A percentile compares a stretch with the other conserved stretches of the same genome.
Evolutionary conservation across 2,329 filamentous ascomycete genomes (phyloP).

Genomic region (Talaromyces sp.): DNA sequence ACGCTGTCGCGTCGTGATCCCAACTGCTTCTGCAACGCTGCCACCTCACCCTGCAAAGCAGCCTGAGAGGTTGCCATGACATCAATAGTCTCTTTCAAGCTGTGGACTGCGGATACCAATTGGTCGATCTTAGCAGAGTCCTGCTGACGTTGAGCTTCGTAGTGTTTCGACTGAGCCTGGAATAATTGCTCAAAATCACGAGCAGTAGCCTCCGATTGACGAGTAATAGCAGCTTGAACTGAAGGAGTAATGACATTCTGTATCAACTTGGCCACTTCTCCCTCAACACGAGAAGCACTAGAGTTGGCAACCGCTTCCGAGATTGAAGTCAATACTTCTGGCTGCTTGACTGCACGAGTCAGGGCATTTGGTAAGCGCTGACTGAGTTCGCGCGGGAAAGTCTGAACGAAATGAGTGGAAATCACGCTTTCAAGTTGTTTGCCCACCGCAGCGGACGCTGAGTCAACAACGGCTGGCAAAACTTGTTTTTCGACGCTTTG

Average conservation of each 20-base stretch:
- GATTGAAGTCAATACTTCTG: constrained; percentile 68
- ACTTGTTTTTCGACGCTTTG: constrained; percentile 72
- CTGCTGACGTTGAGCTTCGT: constrained; percentile 50
- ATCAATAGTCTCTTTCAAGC: constrained; percentile 52
- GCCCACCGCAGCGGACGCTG: constrained; percentile 65
- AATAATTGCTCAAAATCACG: constrained; percentile 64
- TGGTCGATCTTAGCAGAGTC: constrained; percentile 60
- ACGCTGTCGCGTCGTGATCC: constrained; percentile 6
- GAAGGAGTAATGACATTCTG: constrained; percentile 63
- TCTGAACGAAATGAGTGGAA: constrained; percentile 61
- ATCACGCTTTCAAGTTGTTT: constrained; percentile 69
- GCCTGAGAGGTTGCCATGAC: constrained; percentile 43
- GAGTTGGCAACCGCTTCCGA: constrained; percentile 67
- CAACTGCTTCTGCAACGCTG: constrained; percentile 34
- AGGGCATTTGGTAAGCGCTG: constrained; percentile 65
- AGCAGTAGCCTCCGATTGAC: constrained; percentile 65
- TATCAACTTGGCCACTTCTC: constrained; percentile 61
- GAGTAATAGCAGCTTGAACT: constrained; percentile 61
- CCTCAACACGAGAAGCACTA: constrained; percentile 66
- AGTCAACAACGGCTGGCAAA: constrained; percentile 68
- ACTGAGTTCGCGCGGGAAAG: constrained; percentile 70
- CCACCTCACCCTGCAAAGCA: constrained; percentile 40
- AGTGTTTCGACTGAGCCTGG: constrained; percentile 49
- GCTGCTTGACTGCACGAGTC: constrained; percentile 65
- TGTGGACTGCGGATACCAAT: constrained; percentile 53